Evolutionary conservation across 2,329 filamentous ascomycete species (phyloP).

Genomic region (Apiospora rasikravindrae): DNA sequence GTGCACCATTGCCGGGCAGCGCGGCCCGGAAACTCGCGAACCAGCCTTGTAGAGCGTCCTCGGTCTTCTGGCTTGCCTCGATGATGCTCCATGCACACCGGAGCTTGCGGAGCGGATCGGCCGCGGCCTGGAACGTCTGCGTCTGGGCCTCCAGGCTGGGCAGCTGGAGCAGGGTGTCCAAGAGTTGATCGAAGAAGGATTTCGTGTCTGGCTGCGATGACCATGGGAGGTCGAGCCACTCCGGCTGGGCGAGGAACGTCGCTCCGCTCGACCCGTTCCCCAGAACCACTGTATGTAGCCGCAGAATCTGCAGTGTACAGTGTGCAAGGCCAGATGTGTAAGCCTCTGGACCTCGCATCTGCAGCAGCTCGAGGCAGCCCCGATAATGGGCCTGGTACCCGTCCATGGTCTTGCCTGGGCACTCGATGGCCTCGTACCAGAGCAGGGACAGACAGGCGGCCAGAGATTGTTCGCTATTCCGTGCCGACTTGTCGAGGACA

Average conservation of each 20-base stretch:
- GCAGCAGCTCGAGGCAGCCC: conserved; percentile 29
- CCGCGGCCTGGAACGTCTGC: not conserved
- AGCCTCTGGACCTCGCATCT: conserved; percentile 28
- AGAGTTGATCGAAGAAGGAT: conserved; percentile 29
- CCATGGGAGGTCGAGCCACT: conserved; percentile 29
- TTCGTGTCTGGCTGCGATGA: conserved; percentile 20
- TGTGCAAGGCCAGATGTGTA: conserved; percentile 27
- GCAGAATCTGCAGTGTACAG: conserved; percentile 27
- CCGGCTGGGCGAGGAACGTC: conserved; percentile 26
- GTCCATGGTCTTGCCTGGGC: conserved; percentile 22
- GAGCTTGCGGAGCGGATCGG: not conserved
- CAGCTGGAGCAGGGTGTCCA: conserved; percentile 30
- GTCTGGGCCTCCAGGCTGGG: conserved; percentile 24
- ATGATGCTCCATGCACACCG: not conserved
- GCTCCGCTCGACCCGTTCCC: not conserved
- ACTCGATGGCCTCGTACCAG: conserved; percentile 32
- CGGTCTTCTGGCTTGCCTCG: not conserved
- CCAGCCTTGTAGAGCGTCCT: conserved; percentile 21
- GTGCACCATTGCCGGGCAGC: conserved; percentile 24
- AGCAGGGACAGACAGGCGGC: conserved; percentile 29
- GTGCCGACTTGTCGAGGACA: not conserved
- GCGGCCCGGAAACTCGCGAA: conserved; percentile 23
- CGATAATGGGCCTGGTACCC: conserved; percentile 30
- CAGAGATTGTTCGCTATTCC: conserved; percentile 25
- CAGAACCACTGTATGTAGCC: conserved; percentile 26